Evolutionary conservation across 75 land plant species (phyloP).

Genomic region (Larix kaempferi): DNA sequence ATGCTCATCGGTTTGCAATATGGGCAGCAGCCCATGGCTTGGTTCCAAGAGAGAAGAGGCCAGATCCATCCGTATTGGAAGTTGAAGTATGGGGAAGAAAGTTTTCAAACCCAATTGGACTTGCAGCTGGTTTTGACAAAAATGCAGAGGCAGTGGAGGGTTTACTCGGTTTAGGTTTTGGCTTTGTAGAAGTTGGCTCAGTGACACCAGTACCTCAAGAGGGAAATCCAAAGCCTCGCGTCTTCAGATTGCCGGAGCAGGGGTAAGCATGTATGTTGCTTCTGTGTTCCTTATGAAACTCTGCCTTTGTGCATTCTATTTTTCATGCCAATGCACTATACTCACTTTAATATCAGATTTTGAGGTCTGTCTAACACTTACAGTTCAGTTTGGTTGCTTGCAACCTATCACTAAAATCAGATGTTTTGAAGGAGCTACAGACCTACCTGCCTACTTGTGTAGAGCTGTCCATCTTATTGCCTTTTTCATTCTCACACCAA

Average conservation of each 20-base stretch:
- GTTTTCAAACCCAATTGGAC: conserved; percentile 90
- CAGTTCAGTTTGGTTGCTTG: too few species aligned
- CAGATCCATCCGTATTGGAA: conserved; percentile 75
- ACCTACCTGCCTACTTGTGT: too few species aligned
- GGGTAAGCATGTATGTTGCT: conserved; percentile 69
- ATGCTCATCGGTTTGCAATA: conserved; percentile 81
- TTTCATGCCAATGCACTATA: too few species aligned
- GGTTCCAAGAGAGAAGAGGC: conserved; percentile 85
- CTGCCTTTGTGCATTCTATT: too few species aligned
- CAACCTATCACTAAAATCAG: too few species aligned
- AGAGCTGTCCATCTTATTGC: too few species aligned
- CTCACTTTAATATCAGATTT: too few species aligned
- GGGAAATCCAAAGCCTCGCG: conserved; percentile 97
- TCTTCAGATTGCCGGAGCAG: conserved; percentile 85
- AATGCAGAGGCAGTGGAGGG: conserved; percentile 98
- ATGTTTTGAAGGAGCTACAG: too few species aligned
- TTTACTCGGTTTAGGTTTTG: conserved; percentile 90
- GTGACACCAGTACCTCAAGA: conserved; percentile 98
- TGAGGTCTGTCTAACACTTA: too few species aligned
- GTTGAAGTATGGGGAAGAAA: conserved; percentile 89
- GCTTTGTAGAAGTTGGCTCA: conserved; percentile 97
- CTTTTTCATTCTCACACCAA: too few species aligned
- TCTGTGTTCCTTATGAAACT: too few species aligned
- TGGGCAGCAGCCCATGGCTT: conserved; percentile 85
- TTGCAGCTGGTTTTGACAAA: conserved; percentile 99